phyloP scores from a whole-genome alignment of 2,329 filamentous ascomycete genomes.

The Stromatinia cepivora region DNA sequence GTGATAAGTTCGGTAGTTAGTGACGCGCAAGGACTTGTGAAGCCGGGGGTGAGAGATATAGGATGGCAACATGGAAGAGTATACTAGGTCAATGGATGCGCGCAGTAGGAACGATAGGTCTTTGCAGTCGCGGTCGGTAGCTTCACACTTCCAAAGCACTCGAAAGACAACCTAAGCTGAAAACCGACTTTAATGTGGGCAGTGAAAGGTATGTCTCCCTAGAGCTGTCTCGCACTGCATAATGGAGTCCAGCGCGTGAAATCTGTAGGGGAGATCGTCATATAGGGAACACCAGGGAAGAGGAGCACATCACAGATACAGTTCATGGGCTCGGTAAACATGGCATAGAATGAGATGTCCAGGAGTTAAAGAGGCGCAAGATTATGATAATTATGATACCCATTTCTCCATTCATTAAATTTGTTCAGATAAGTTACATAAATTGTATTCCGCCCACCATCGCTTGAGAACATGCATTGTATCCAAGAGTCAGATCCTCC shows the following conservation, averaged over 20 bases:
- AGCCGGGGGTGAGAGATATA: too few relatives aligned
- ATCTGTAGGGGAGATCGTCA: not conserved
- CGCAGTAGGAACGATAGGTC: not conserved
- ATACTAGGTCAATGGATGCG: not conserved
- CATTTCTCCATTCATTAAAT: slow-evolving; percentile 23
- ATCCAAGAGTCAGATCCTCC: not conserved
- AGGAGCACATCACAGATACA: not conserved
- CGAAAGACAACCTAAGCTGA: not conserved
- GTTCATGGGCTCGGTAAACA: not conserved
- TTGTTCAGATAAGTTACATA: slow-evolving; percentile 6
- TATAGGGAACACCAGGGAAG: not conserved
- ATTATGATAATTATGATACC: slow-evolving; percentile 32
- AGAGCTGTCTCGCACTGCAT: not conserved
- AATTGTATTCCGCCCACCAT: not conserved
- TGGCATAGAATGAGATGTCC: not conserved
- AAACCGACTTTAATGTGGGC: not conserved
- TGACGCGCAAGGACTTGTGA: not conserved
- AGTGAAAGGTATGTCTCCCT: not conserved
- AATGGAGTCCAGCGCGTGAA: not conserved
- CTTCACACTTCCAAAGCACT: not conserved
- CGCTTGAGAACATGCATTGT: not conserved
- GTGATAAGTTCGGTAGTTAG: too few relatives aligned
- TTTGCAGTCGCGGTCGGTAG: too few relatives aligned
- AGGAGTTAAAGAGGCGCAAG: slow-evolving; percentile 10
- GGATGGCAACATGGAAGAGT: too few relatives aligned